phyloP scores from a whole-genome alignment of 345 rosid genomes.

The Gossypium australe region DNA sequence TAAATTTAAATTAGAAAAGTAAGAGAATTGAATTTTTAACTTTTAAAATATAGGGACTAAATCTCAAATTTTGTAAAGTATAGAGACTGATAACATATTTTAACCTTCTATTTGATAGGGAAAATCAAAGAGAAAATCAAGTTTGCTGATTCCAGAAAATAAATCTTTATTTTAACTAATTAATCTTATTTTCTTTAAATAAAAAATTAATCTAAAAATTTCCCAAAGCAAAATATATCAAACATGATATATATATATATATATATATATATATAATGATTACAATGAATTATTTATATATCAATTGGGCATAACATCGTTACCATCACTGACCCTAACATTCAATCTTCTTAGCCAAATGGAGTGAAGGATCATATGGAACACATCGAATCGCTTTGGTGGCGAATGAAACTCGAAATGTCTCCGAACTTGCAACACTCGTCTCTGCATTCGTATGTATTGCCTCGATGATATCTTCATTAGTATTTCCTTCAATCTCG shows the following conservation, averaged over 20 bases:
- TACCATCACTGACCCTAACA: slow-evolving; percentile 36
- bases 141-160: too few species aligned
- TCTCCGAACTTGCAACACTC: slow-evolving; percentile 28
- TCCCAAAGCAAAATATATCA: not conserved
- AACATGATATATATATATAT: not conserved
- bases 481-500: slow-evolving; percentile 58
- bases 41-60: too few species aligned
- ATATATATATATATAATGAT: too few species aligned
- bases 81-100: too few species aligned
- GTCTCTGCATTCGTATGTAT: slow-evolving; percentile 72
- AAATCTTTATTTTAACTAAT: too few species aligned
- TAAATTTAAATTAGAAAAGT: too few species aligned
- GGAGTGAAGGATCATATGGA: slow-evolving; percentile 93
- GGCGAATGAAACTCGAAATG: slow-evolving; percentile 67
- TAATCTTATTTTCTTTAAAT: too few species aligned
- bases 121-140: too few species aligned
- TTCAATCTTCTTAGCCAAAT: slow-evolving; percentile 82
- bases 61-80: too few species aligned
- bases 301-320: not conserved
- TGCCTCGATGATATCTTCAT: slow-evolving; percentile 56
- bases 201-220: too few species aligned
- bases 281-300: not conserved
- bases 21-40: too few species aligned
- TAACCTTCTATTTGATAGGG: too few species aligned
- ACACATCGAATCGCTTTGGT: slow-evolving; percentile 75